phyloP scores from a whole-genome alignment of 2,329 filamentous ascomycete genomes.

The Alternaria sp. region DNA sequence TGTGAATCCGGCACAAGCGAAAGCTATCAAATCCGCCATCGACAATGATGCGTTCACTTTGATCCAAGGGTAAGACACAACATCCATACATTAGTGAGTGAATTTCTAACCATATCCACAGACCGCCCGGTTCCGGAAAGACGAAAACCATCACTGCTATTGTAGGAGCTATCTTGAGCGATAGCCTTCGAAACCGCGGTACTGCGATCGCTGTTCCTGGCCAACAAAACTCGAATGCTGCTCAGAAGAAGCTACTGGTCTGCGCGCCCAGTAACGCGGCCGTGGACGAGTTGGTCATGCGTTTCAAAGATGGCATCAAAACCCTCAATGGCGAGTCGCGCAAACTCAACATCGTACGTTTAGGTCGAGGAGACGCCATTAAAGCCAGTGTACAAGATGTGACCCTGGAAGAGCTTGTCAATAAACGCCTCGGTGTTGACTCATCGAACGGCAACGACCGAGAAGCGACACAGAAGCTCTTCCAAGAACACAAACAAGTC shows the following conservation, averaged over 20 bases:
- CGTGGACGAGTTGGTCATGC: constrained; percentile 93
- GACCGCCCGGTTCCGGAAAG: constrained; percentile 94
- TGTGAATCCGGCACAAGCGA: constrained; percentile 87
- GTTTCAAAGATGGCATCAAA: constrained; percentile 86
- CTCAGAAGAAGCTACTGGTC: constrained; percentile 85
- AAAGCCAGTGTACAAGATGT: constrained; percentile 89
- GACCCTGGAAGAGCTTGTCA: constrained; percentile 90
- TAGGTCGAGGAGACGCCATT: constrained; percentile 91
- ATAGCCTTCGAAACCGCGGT: constrained; percentile 60
- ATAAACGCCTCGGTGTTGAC: constrained; percentile 67
- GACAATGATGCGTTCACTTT: constrained; percentile 98
- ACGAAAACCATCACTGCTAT: constrained; percentile 98
- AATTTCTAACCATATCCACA: constrained; percentile 44
- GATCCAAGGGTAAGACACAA: constrained; percentile 75
- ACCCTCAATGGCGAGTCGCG: constrained; percentile 75
- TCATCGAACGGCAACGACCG: constrained; percentile 52
- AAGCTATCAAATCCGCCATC: constrained; percentile 87
- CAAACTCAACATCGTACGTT: constrained; percentile 85
- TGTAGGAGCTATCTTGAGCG: constrained; percentile 83
- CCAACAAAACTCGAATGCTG: constrained; percentile 39
- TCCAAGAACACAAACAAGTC: constrained; percentile 69
- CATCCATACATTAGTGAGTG: not conserved
- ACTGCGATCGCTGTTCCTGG: constrained; percentile 56
- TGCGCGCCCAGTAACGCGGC: constrained; percentile 99
- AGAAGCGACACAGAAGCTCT: constrained; percentile 70